Percentiles rank a stretch among this genome's conserved stretches.
Conservation (phyloP, 441 rosid species). For the Syzygium syzygioides region DNA sequence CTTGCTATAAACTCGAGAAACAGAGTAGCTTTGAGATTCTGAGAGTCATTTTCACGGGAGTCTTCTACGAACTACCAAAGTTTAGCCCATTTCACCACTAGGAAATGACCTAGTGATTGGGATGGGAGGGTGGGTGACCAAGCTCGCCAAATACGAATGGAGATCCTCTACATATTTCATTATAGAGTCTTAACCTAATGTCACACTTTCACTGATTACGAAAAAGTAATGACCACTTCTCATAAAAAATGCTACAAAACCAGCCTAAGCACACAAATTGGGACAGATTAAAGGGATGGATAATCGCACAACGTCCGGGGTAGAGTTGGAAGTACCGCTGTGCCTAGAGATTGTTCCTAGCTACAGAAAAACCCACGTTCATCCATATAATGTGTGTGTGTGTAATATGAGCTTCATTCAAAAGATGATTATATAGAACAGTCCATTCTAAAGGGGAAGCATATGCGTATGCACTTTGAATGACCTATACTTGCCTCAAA, state of each 20-base stretch:
- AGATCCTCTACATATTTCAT: neutral
- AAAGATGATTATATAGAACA: neutral
- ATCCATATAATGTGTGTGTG: neutral
- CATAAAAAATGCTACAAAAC: neutral
- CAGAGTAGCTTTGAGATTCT: neutral
- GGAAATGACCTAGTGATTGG: neutral
- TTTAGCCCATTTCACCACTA: neutral
- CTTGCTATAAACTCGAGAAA: neutral
- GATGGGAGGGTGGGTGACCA: neutral
- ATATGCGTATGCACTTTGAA: neutral
- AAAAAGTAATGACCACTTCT: neutral
- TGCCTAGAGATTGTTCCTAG: neutral
- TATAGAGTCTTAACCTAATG: neutral
- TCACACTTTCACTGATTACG: neutral
- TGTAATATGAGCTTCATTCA: neutral
- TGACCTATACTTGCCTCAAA: constrained; percentile 49
- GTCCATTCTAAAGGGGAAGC: neutral
- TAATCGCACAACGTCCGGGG: neutral
- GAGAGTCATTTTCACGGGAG: neutral
- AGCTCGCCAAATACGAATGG: neutral
- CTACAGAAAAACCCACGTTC: neutral
- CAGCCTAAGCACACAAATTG: neutral
- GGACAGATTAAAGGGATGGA: neutral
- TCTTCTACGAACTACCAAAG: neutral
- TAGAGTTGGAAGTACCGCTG: neutral